A percentile compares a stretch with the other conserved stretches of the same genome.
phyloP scores from a whole-genome alignment of 495 filamentous ascomycete species.

The Aspergillus funiculosus region DNA sequence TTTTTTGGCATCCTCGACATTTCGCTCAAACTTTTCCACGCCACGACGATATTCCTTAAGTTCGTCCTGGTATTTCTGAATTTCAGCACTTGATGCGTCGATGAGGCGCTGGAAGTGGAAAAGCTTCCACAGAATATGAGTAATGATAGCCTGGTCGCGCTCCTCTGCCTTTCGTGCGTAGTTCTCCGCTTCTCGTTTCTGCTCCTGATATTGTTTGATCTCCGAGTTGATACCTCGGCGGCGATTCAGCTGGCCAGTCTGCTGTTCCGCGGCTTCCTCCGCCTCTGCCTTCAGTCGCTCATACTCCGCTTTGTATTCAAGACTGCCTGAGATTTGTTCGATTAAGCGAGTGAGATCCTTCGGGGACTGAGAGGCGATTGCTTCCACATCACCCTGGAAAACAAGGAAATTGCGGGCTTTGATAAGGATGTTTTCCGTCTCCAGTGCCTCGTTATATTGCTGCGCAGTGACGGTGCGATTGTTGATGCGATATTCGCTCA shows the following conservation, averaged over 20 bases:
- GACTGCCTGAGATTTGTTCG: conserved; percentile 93
- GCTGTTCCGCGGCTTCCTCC: conserved; percentile 81
- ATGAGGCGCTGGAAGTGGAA: conserved; percentile 93
- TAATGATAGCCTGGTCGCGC: conserved; percentile 85
- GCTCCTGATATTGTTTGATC: conserved; percentile 94
- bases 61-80: conserved; percentile 91
- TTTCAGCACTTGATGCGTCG: conserved; percentile 83
- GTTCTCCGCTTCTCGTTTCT: conserved; percentile 92
- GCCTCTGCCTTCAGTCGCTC: conserved; percentile 79
- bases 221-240: conserved; percentile 94
- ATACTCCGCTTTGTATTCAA: conserved; percentile 95
- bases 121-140: conserved; percentile 93
- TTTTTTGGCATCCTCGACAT: conserved; percentile 78
- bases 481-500: conserved; percentile 96
- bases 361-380: conserved; percentile 91
- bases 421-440: conserved; percentile 93
- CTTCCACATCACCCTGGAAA: conserved; percentile 97
- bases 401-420: conserved; percentile 97
- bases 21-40: conserved; percentile 77
- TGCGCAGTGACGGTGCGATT: conserved; percentile 79
- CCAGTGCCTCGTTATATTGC: conserved; percentile 89
- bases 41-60: conserved; percentile 87
- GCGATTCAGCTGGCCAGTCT: conserved; percentile 77
- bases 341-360: conserved; percentile 92
- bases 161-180: conserved; percentile 84